A percentile compares a stretch with the other conserved stretches of the same genome.
These are phyloP conservation scores for Ambrosia artemisiifolia DNA, from an alignment of 129 eudicot species.

Conservation along the genomic window DNA sequence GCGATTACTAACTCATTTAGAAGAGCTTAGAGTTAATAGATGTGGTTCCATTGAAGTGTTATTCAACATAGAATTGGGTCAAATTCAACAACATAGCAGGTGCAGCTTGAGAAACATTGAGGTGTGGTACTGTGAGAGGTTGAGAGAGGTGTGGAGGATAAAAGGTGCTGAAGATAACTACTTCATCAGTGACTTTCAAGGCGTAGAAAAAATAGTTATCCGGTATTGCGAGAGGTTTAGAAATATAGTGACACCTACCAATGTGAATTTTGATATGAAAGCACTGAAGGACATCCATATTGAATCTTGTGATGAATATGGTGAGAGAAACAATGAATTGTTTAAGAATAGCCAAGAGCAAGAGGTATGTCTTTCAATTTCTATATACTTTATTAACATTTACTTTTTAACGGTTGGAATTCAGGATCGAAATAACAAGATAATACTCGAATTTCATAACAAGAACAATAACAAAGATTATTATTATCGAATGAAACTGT, in stretches of 20 bases:
- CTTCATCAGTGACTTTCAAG: not conserved
- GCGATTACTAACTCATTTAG: not conserved
- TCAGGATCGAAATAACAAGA: no score
- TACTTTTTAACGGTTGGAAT: no score
- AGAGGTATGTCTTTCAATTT: not conserved
- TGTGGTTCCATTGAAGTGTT: conserved; percentile 16
- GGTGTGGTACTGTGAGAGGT: not conserved
- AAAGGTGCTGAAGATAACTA: not conserved
- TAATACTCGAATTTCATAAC: no score
- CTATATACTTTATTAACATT: no score
- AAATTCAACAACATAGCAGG: not conserved
- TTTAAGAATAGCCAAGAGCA: not conserved
- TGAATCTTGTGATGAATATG: no score
- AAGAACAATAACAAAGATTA: no score
- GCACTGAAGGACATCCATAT: no score
- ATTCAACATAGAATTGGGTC: not conserved
- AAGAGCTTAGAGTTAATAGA: not conserved
- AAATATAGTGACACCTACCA: no score
- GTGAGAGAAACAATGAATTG: not conserved
- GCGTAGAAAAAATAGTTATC: not conserved
- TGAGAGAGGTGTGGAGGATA: conserved; percentile 15
- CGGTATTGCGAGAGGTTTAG: no score
- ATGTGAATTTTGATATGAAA: no score
- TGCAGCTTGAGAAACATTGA: conserved; percentile 9
- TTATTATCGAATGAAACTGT: no score